Conservation (phyloP, 352 stramenopile species). For the Elongisporangium anandrum region DNA sequence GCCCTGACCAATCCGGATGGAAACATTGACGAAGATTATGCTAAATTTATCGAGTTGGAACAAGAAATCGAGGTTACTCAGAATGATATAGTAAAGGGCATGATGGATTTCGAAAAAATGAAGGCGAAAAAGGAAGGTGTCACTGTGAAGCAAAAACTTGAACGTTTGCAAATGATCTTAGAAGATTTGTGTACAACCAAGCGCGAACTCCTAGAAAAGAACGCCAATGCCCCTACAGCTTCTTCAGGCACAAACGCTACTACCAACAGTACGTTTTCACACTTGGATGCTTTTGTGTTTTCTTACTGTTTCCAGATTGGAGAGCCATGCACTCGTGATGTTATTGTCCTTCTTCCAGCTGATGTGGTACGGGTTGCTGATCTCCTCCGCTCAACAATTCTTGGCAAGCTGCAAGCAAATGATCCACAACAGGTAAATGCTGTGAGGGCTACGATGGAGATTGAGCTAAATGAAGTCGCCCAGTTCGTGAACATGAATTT, state of each 20-base stretch:
- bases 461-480: conserved; percentile 29
- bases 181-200: not conserved
- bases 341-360: conserved; percentile 39
- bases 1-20: conserved; percentile 14
- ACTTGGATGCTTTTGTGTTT: conserved; percentile 18
- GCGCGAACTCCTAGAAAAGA: not conserved
- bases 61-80: conserved; percentile 34
- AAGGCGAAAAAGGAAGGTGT: conserved; percentile 15
- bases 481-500: conserved; percentile 26
- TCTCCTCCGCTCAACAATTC: conserved; percentile 35
- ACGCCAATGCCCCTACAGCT: not conserved
- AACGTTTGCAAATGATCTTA: conserved; percentile 7
- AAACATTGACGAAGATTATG: conserved; percentile 19
- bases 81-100: conserved; percentile 13
- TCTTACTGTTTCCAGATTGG: conserved; percentile 28
- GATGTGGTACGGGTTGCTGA: conserved; percentile 43
- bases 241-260: not conserved
- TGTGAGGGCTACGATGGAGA: conserved; percentile 23
- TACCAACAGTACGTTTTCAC: not conserved
- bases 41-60: conserved; percentile 14
- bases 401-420: conserved; percentile 45
- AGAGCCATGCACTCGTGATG: conserved; percentile 15
- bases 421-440: conserved; percentile 23
- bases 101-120: conserved; percentile 4
- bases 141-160: conserved; percentile 13